Conservation (phyloP, 2,329 filamentous ascomycete species). For the Nothopassalora personata region DNA sequence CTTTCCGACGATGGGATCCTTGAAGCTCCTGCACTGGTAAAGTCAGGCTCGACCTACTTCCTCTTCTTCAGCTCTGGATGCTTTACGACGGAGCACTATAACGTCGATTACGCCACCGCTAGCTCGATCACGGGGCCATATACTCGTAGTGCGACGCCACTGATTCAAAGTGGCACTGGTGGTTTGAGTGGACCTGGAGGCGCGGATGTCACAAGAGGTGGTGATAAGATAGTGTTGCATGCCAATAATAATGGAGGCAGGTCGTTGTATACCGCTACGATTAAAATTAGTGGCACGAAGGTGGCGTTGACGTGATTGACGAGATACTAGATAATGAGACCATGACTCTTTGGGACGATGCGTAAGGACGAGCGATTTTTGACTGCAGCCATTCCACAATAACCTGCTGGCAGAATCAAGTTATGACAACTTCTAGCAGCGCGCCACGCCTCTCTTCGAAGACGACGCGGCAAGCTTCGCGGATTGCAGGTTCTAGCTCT, state of each 20-base stretch:
- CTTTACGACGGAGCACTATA: slow-evolving; percentile 29
- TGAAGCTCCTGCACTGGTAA: slow-evolving; percentile 31
- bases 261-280: slow-evolving; percentile 21
- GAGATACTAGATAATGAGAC: neutral
- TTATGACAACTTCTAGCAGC: slow-evolving; percentile 4
- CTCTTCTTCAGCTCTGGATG: slow-evolving; percentile 35
- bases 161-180: slow-evolving; percentile 28
- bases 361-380: neutral
- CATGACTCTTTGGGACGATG: neutral
- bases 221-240: slow-evolving; percentile 31
- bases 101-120: slow-evolving; percentile 32
- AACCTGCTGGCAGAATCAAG: neutral
- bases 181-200: slow-evolving; percentile 31
- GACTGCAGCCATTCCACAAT: neutral
- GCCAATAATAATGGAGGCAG: slow-evolving; percentile 24
- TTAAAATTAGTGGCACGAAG: slow-evolving; percentile 16
- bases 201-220: slow-evolving; percentile 27
- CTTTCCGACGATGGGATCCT: slow-evolving; percentile 29
- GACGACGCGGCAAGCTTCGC: slow-evolving; percentile 3
- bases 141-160: slow-evolving; percentile 20
- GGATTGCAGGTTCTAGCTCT: slow-evolving; percentile 5
- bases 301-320: slow-evolving; percentile 4
- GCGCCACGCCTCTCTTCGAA: slow-evolving; percentile 10
- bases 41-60: slow-evolving; percentile 29
- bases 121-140: slow-evolving; percentile 31